These are phyloP conservation scores for Pseudognaphalium luteoalbum DNA, from an alignment of 129 eudicot species.

Conservation along the genomic window DNA sequence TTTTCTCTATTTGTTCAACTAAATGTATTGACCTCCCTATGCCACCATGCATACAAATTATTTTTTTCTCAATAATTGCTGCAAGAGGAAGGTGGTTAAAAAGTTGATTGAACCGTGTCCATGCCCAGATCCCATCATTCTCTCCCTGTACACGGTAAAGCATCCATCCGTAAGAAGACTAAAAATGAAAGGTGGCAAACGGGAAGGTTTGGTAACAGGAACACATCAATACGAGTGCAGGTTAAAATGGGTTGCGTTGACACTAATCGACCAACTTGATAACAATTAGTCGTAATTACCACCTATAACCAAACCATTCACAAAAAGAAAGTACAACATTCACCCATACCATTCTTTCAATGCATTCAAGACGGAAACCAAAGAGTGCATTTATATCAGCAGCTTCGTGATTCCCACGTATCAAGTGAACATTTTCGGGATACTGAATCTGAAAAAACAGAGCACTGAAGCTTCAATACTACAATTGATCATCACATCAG, in stretches of 20 bases:
- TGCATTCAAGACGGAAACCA: constrained; percentile 98
- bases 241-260: not conserved
- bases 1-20: constrained; percentile 95
- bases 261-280: not conserved
- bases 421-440: constrained; percentile 96
- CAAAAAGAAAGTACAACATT: not conserved
- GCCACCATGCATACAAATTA: constrained; percentile 98
- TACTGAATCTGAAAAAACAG: constrained; percentile 67
- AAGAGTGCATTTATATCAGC: constrained; percentile 98
- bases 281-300: not conserved
- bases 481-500: not conserved
- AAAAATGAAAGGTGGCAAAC: not conserved
- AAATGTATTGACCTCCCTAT: constrained; percentile 96
- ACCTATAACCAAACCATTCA: not conserved
- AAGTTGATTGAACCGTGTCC: constrained; percentile 95
- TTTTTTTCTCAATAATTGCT: constrained; percentile 89
- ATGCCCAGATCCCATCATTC: constrained; percentile 98
- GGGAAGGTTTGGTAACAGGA: not conserved
- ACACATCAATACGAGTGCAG: not conserved
- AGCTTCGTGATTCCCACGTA: constrained; percentile 99
- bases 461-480: constrained; percentile 6
- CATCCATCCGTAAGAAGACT: constrained; percentile 6
- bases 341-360: constrained; percentile 88
- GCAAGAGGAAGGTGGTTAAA: constrained; percentile 97
- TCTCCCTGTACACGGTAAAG: constrained; percentile 63